Evolutionary conservation across 306 rosid species (phyloP).

Genomic region (Trifolium repens): DNA sequence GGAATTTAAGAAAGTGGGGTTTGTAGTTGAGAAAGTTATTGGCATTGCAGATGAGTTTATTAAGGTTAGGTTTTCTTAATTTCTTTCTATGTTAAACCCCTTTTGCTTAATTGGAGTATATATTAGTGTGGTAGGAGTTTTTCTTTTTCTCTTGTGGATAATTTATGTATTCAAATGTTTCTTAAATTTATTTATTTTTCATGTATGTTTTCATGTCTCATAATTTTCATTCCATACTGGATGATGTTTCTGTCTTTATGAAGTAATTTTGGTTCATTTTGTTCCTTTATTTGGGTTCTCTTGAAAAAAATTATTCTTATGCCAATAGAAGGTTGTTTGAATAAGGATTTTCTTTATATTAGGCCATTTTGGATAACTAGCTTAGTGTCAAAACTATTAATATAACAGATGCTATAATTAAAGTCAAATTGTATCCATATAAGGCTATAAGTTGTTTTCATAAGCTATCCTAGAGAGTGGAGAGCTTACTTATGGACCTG

Average conservation of each 20-base stretch:
- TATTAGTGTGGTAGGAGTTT: not conserved
- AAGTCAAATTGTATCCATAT: not conserved
- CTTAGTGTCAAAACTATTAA: not conserved
- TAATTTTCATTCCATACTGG: slow-evolving; percentile 18
- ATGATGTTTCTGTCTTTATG: not conserved
- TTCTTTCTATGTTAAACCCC: slow-evolving; percentile 8
- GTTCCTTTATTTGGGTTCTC: slow-evolving; percentile 17
- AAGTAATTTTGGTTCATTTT: not conserved
- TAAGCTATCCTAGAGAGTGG: not conserved
- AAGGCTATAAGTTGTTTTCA: not conserved
- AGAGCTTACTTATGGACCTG: not conserved
- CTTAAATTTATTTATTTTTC: not conserved
- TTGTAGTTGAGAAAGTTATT: slow-evolving; percentile 71
- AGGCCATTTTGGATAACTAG: not conserved
- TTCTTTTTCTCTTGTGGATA: not conserved
- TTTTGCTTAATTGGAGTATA: not conserved
- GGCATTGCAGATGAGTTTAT: slow-evolving; percentile 90
- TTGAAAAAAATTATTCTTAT: not conserved
- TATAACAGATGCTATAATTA: not conserved
- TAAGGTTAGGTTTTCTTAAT: slow-evolving; percentile 65
- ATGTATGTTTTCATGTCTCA: not conserved
- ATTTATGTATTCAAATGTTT: slow-evolving; percentile 15
- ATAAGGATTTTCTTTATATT: not conserved
- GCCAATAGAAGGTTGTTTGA: slow-evolving; percentile 1
- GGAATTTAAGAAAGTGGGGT: slow-evolving; percentile 68